Evolutionary conservation across 164 flowering plant species (phyloP), one percentile per base, ranked within the genome.

Genomic region (Annona cherimola): DNA sequence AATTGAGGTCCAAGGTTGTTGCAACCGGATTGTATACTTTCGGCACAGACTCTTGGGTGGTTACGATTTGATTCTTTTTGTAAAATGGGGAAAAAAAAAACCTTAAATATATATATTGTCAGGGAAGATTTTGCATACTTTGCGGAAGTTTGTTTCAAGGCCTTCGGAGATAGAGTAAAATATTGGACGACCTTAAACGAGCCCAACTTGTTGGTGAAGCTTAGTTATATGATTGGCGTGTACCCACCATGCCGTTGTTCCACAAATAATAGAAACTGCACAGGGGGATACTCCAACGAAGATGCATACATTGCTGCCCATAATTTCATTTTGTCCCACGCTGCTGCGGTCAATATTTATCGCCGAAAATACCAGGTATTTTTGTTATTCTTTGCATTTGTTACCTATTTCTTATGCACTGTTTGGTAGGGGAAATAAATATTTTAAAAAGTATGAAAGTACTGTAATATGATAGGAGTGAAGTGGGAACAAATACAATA

Each of bases 141-240:
- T 7, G 63, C 72, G 0, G 72, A 69, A 40, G 63, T 69, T 0
- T 69, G 72, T 43, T 69, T 69, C 35, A 57, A 43, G 64, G 35
- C 44, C n/a, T 69, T 69, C 59, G 72, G 72, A 4, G 64, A 69
- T 19, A 69, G 72, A 43, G 72, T 69, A 8, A 69, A 69, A 60
- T 69, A 69, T 18, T 69, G 72, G 72, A 60, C 64, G 18, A 69
- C 72, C 44, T 42, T 69, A 39, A 69, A 69, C 42, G 72, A 69
- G 46, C 64, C 72, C 5, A 41, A 40, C 42, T 2, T 41, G 3
- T 2, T 69, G 72, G 72, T 69, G 7, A 42, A 42, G 16, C 1
- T 2, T 4, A 45, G 72, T n/a, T 69, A 69, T 64, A 12, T 16
- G 39, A 57, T 39, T 3, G 72, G 72, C 41, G 41, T 1, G 5